Conservation (phyloP, 306 rosid species). For the Citrullus amarus region DNA sequence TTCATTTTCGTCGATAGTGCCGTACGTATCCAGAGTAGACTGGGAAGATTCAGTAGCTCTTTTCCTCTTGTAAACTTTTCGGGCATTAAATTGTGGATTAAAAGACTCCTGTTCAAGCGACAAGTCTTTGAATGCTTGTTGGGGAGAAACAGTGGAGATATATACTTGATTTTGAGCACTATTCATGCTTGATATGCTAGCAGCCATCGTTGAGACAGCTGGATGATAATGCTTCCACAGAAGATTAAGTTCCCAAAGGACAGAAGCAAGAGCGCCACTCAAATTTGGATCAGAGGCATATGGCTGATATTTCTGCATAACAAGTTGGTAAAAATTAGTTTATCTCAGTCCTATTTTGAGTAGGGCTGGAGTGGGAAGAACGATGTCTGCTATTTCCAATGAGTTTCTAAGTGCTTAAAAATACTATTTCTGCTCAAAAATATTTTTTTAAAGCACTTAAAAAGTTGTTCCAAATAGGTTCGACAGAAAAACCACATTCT, state of each 20-base stretch:
- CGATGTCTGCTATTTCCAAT: background rate
- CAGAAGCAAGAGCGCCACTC: constrained; percentile 95
- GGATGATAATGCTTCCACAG: constrained; percentile 74
- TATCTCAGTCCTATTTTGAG: background rate
- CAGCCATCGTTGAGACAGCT: constrained; percentile 50
- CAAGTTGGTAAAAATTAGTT: background rate
- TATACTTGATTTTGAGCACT: constrained; percentile 43
- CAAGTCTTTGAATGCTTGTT: constrained; percentile 58
- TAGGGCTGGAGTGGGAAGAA: background rate
- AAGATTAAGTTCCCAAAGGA: constrained; percentile 88
- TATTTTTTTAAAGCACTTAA: background rate
- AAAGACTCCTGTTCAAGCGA: constrained; percentile 51
- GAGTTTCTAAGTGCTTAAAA: background rate
- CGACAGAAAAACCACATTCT: background rate
- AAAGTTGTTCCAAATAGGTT: background rate
- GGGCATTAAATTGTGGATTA: constrained; percentile 22
- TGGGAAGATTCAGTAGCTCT: constrained; percentile 22
- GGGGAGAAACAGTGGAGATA: constrained; percentile 51
- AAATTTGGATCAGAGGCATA: constrained; percentile 75
- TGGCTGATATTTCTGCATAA: constrained; percentile 73
- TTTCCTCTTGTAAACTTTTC: constrained; percentile 40
- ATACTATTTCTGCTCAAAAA: too few species aligned
- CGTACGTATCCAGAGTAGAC: constrained; percentile 10
- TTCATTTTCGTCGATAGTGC: constrained; percentile 39
- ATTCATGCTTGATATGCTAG: constrained; percentile 47